Evolutionary conservation across 108 stramenopile genomes (phyloP), one percentile per base, ranked within the genome.

Genomic region (Skeletonema potamos): DNA sequence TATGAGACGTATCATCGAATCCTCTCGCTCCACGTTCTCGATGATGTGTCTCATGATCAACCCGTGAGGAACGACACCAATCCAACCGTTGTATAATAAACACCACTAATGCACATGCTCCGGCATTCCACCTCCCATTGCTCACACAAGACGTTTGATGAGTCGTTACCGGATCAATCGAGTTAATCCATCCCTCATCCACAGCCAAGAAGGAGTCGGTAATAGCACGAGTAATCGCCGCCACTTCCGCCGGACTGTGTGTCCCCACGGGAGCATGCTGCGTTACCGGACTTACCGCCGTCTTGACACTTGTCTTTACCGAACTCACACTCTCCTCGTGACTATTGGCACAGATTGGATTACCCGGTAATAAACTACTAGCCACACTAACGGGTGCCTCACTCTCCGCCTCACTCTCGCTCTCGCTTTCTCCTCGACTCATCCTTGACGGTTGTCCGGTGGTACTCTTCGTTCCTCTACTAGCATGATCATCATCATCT

Each of bases 121-220:
- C 94, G 12, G 91, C 88, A 72, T 95, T 95, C 94, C 94, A 95
- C 58, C 85, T 66, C 8, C 92, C 92, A 74, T 89, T 89, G 36
- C 76, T 81, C 64, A 89, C 84, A 68, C 89, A 91, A 1, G 88
- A 93, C 12, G 83, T 91, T 77, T 93, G 92, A 64, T 89, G 87
- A 8, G 89, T 89, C 10, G 87, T 85, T 11, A 88, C 78, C 9
- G 90, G 87, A 81, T 93, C 90, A 46, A 91, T 89, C 12, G 88
- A 89, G 73, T 93, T 93, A 17, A 93, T 93, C 92, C 92, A 93
- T 1, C 88, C 90, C 65, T 93, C 90, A 75, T 93, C 92, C 13
- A 93, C 88, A 0, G 88, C 83, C 68, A 93, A 75, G 44, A 93
- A 93, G 0, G 87, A 87, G 43, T 91, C 82, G 3, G 88, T 90